Evolutionary conservation across 2,329 filamentous ascomycete species (phyloP), one percentile per base, ranked within the genome.

Genomic region (Sarocladium kiliense): DNA sequence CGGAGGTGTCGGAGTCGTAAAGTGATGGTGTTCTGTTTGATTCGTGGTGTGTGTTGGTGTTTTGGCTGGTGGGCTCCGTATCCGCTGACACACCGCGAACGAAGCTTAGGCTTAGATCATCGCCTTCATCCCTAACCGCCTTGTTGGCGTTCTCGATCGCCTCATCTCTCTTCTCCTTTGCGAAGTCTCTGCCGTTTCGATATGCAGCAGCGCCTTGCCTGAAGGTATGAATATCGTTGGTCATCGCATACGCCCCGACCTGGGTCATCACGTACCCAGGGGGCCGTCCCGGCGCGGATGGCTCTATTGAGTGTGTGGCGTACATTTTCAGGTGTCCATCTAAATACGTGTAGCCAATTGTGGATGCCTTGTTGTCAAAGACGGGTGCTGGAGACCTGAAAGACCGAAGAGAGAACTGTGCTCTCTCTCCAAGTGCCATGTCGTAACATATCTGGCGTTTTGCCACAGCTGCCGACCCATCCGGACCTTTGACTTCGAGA

Each of bases 211-310:
- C n/a, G n/a, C 70, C 73, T 56, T 66, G n/a, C 18, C 62, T 54
- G 55, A 72, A 74, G 3, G 45, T 60, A 7, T 70, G 58, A 6
- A 50, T 25, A 50, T 59, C 55, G 36, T 54, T 49, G 0, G 64
- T 71, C 60, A 74, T 56, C 2, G 3, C 54, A 39, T 51, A 73
- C 2, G 12, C 30, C 0, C 57, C 55, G 11, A 72, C 21, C 56
- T 66, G 59, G 19, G 66, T 71, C 69, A 74, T 75, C 49, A 71
- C 62, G 61, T 74, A 75, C 60, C 68, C 66, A 14, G 65, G 65
- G 37, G 55, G 67, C 60, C 56, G 64, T 57, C 60, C 65, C 55
- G 65, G 60, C 26, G 9, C 58, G 12, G 55, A 57, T 50, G 70
- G 66, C 55, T 61, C 59, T 7, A 64, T 67, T 54, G 61, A 30